Percentiles rank a stretch among this genome's conserved stretches.
Evolutionary conservation across 2,329 filamentous ascomycete genomes (phyloP).

Genomic region (Aschersonia sp.): DNA sequence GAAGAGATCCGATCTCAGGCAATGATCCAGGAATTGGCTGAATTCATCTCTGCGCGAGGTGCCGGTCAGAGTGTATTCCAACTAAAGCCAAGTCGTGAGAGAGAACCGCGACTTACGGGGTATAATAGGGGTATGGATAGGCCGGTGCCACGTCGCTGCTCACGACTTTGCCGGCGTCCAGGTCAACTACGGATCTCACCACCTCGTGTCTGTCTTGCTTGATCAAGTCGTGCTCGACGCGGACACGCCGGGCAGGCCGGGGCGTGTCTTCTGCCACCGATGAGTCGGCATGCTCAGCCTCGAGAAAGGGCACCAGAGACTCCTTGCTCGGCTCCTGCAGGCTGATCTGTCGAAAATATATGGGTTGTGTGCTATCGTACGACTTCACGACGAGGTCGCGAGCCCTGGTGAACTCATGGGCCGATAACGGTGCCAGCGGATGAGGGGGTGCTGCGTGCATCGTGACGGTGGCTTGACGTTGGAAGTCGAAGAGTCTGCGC

Average conservation of each 20-base stretch:
- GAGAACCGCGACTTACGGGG: neutral
- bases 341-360: constrained; percentile 43
- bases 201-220: constrained; percentile 16
- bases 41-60: constrained; percentile 20
- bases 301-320: constrained; percentile 42
- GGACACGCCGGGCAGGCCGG: constrained; percentile 29
- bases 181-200: constrained; percentile 22
- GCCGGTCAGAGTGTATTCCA: neutral
- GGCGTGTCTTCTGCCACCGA: constrained; percentile 22
- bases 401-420: constrained; percentile 32
- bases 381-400: constrained; percentile 27
- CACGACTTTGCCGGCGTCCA: constrained; percentile 16
- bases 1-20: constrained; percentile 28
- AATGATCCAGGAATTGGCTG: constrained; percentile 21
- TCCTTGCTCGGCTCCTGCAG: constrained; percentile 47
- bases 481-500: no score
- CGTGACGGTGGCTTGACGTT: no score
- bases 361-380: constrained; percentile 8
- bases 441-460: constrained; percentile 9
- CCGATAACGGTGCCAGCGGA: constrained; percentile 33
- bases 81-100: no score
- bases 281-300: constrained; percentile 42
- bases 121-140: constrained; percentile 21
- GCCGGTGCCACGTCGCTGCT: constrained; percentile 10
- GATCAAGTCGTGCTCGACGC: constrained; percentile 29